Evolutionary conservation across 2,329 filamentous ascomycete species (phyloP), one percentile per base, ranked within the genome.

Genomic region (Westerdykella sp.): DNA sequence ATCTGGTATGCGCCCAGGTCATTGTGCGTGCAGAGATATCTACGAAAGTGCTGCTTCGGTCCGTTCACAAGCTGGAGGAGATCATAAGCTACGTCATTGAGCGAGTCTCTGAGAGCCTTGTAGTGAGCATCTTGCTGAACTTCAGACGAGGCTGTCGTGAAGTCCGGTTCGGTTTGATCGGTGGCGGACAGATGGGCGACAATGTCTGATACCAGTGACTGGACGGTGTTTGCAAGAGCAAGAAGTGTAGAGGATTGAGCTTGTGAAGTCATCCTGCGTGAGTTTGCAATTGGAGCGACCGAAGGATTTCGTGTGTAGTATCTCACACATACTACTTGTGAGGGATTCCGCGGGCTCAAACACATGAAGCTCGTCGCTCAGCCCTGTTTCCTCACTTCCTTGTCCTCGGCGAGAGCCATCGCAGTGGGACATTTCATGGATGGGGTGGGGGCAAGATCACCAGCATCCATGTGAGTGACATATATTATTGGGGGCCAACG

Each of bases 1-100:
- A 55, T 49, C 39, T 57, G 54, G 44, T 40, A 50, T 9, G 54
- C 50, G 10, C 53, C 53, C 9, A 57, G 34, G 38, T 57, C 53
- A 34, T 51, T 48, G 3, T 49, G 39, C 47, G 53, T 1, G 48
- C 51, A 48, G 11, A 50, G 40, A 14, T 54, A 48, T 10, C 45
- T 46, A 16, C 53, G 49, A 10, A 44, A 41, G 34, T 47, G 42
- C 35, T 44, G 48, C 22, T 46, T 45, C 6, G 35, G 46, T 13
- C 46, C 46, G 18, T 45, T 44, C 7, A 48, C 43, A 9, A 48
- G 43, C 3, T n/a, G 39, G 7, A 40, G 37, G 12, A 48, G 39
- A 34, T 55, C 51, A 25, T 44, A 39, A 15, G 50, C 47, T 10
- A 42, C 36, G 37, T 53, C 50, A 23, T 52, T 55, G 18, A 56